Base-by-base conservation (phyloP, 148 eudicot species). In the Pharnaceum exiguum region DNA sequence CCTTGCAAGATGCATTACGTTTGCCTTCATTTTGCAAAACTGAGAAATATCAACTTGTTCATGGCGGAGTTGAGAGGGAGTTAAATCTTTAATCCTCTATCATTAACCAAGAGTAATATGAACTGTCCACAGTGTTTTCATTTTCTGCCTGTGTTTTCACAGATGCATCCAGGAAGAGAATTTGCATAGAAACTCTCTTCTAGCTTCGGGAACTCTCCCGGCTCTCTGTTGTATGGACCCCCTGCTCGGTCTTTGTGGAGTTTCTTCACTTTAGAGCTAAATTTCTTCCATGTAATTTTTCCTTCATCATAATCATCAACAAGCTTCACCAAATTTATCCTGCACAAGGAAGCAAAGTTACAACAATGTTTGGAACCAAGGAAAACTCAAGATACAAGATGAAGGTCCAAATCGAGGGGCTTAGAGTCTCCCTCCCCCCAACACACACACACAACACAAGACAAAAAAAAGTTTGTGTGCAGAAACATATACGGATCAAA, bases 101-200 rank as follows among this genome's bases (percentile, higher is more conserved):
- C 39, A 16, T 42, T 13, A 5, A 45, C 30, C 10, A 8, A 18
- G 10, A 3, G 21, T 29, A 18, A 27, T 10, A 2, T 2, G 21
- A 26, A 57, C 25, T 21, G 27, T 18, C 3, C 42, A 29, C 26
- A 17, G 19, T 23, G 9, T 25, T 7, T 27, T 39, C 13, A 43
- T 59, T 69, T 60, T 35, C 55, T 70, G 43, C 50, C 65, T 37
- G 45, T 13, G 5, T 27, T 47, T 62, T 87, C 90, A 67, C 96
- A 93, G 15, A 93, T 78, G 63, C 98, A 93, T 40, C 95, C 98
- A 2, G 98, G 98, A 28, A 85, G 79, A 1, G 98, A 95, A 73
- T 93, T 93, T 32, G 98, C 95, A 66, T 88, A 93, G 65, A 93
- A 93, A 72, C 90, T 83, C 72, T 93, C 98, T 72, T 93, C 98